Conservation (phyloP, 192 early-diverging fungal genomes). For the Fimicolochytrium jonesii region DNA sequence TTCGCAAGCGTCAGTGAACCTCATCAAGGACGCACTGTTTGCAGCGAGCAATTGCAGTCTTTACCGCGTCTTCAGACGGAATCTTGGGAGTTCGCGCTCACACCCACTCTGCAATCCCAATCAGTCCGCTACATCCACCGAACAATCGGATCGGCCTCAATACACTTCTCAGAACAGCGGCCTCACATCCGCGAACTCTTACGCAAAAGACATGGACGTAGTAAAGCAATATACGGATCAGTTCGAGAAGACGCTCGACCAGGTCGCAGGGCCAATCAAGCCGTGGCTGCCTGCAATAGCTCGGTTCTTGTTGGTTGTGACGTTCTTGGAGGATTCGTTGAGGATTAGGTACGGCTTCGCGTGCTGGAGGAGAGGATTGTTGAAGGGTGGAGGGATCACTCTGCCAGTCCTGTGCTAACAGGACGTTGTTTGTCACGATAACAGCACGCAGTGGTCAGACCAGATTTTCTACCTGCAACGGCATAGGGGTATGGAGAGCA, state of each 20-base stretch:
- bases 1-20: too few species aligned
- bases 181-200: too few species aligned
- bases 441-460: constrained; percentile 77
- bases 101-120: too few species aligned
- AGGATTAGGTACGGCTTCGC: constrained; percentile 58
- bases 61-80: too few species aligned
- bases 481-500: constrained; percentile 54
- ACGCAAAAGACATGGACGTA: constrained; percentile 19
- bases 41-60: too few species aligned
- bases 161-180: too few species aligned
- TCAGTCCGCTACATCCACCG: too few species aligned
- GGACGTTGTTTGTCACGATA: too few species aligned
- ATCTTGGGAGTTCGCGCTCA: too few species aligned
- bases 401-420: too few species aligned
- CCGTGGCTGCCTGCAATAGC: constrained; percentile 86
- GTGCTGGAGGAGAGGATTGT: background rate
- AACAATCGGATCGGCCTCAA: too few species aligned
- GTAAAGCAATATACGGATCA: constrained; percentile 30
- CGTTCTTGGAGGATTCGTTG: constrained; percentile 91
- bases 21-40: too few species aligned
- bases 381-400: background rate
- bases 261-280: constrained; percentile 75
- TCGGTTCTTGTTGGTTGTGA: constrained; percentile 91
- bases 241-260: constrained; percentile 75
- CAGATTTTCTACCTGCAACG: constrained; percentile 82